Evolutionary conservation across 2,329 filamentous ascomycete species (phyloP), one percentile per base, ranked within the genome.

Genomic region (Cryphonectria parasitica): DNA sequence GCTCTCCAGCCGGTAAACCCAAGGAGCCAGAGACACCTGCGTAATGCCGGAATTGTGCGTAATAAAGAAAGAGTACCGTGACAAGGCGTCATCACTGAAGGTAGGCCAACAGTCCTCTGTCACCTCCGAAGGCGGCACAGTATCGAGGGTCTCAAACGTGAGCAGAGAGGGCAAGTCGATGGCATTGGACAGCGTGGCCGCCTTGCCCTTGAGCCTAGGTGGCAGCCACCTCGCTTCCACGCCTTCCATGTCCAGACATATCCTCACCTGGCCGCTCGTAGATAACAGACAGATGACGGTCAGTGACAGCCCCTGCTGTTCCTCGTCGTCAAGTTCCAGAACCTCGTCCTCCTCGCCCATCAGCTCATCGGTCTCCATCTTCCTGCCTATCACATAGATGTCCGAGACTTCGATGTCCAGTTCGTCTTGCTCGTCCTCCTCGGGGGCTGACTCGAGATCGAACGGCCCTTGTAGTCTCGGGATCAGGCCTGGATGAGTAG

Each of bases 151-250:
- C 75, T 91, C 88, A 76, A 90, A 90, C 0, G 87, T 87, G 36
- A 90, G 80, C 13, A 91, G 81, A 0, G 84, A 82, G 2, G 86
- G 86, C 2, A 82, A 77, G 0, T 83, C 80, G 1, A 77, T 74
- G 17, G 80, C 77, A 1, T 80, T 80, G n/a, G 80, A 73, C 15
- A 84, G 77, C 15, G 81, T 80, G n/a, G 80, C 78, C 52, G 82
- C 72, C 74, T 82, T 86, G 1, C 82, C 83, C 75, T 85, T 89
- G 75, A 81, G 83, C 70, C 84, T 87, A 8, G 87, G 87, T 0
- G 88, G 88, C 28, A 91, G 80, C 89, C 89, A 91, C 76, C 90
- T 87, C n/a, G 89, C 89, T 76, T 91, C 86, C 22, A 90, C 84
- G 1, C 88, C 88, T 13, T 89, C 85, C 2, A 89, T 75, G 74